These are phyloP conservation scores for Hypholoma sublateritium DNA, from an alignment of 768 basidiomycete genomes.

Conservation along the genomic window DNA sequence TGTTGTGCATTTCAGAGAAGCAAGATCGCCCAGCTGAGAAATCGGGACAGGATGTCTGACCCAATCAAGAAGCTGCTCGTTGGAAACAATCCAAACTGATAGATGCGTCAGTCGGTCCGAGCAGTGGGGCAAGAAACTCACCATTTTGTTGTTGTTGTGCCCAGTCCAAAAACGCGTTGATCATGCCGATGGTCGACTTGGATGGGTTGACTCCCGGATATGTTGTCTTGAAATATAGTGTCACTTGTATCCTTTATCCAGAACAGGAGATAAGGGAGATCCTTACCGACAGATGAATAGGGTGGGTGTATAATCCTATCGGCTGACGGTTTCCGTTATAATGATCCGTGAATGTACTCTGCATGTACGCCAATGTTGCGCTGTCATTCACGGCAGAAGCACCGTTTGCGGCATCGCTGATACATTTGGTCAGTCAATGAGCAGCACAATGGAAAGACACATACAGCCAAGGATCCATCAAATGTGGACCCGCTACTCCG, in stretches of 20 bases:
- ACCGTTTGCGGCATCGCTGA: constrained; percentile 57
- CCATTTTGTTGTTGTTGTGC: constrained; percentile 69
- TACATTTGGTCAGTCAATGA: neutral
- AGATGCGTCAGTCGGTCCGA: neutral
- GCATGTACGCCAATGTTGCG: constrained; percentile 70
- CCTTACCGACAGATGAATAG: constrained; percentile 68
- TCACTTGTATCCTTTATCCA: no score
- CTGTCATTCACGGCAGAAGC: constrained; percentile 48
- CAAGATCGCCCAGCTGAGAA: constrained; percentile 53
- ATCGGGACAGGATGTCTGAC: constrained; percentile 66
- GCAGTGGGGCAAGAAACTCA: constrained; percentile 20
- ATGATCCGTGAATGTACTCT: constrained; percentile 71
- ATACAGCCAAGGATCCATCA: constrained; percentile 86
- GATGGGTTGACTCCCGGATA: constrained; percentile 58
- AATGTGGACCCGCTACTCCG: constrained; percentile 56
- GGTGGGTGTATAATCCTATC: constrained; percentile 80
- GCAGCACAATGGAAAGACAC: constrained; percentile 20
- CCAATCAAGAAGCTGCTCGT: constrained; percentile 72
- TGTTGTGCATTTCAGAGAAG: constrained; percentile 60
- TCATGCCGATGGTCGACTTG: constrained; percentile 65
- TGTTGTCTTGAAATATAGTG: constrained; percentile 45
- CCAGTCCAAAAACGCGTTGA: constrained; percentile 82
- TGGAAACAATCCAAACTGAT: constrained; percentile 73
- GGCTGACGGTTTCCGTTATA: constrained; percentile 77
- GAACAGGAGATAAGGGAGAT: neutral